Percentiles rank a stretch among this genome's conserved stretches.
phyloP scores from a whole-genome alignment of 441 rosid genomes.

The Mallotus japonicus region DNA sequence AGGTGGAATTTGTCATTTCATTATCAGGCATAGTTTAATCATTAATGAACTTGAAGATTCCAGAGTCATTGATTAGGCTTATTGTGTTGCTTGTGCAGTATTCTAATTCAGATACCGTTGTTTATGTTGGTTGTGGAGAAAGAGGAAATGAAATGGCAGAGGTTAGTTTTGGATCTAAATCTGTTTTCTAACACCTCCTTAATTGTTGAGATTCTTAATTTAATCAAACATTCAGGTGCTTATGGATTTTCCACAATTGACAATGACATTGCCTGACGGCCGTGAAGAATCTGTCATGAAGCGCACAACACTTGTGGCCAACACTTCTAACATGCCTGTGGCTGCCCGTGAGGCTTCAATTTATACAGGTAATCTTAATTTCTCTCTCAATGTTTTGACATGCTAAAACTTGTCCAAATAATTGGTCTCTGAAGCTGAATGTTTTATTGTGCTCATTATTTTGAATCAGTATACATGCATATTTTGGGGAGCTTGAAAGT shows the following conservation, averaged over 20 bases:
- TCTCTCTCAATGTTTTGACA: neutral
- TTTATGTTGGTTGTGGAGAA: conserved; percentile 99
- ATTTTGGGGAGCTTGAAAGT: neutral
- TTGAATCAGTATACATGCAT: neutral
- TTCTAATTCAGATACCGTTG: conserved; percentile 96
- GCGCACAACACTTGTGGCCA: conserved; percentile 97
- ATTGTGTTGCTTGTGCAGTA: conserved; percentile 53
- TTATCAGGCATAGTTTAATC: neutral
- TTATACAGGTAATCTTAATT: conserved; percentile 69
- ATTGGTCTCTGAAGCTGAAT: conserved; percentile 7
- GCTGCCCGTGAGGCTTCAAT: conserved; percentile 99
- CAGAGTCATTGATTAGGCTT: neutral
- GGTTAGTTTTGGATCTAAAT: conserved; percentile 39
- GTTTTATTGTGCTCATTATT: neutral
- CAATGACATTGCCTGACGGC: conserved; percentile 99
- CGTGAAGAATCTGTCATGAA: conserved; percentile 99
- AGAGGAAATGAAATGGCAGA: conserved; percentile 99
- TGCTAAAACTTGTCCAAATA: neutral
- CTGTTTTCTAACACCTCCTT: conserved; percentile 9
- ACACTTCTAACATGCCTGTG: conserved; percentile 99
- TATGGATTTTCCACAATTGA: conserved; percentile 99
- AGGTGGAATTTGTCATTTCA: conserved; percentile 48
- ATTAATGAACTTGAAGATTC: no score
- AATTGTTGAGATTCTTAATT: conserved; percentile 5
- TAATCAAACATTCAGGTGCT: conserved; percentile 60